phyloP scores from a whole-genome alignment of 225 moss, liverwort and hornwort genomes.

The Bryoerythrophyllum caledonicum region DNA sequence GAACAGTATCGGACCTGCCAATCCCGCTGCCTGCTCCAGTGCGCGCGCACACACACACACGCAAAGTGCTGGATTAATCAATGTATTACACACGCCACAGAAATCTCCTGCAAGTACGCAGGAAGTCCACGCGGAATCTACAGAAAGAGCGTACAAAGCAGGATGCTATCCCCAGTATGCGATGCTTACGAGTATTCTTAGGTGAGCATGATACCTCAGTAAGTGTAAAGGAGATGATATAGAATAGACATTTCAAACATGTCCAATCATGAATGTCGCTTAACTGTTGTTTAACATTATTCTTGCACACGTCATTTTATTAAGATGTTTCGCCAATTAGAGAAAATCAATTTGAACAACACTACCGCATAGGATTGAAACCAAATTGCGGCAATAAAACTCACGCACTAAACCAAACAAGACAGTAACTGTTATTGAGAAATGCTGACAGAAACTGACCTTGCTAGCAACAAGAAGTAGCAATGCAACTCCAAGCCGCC shows the following conservation, averaged over 20 bases:
- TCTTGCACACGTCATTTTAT: constrained; percentile 3
- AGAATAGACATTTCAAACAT: neutral
- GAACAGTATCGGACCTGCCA: constrained; percentile 84
- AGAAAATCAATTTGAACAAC: neutral
- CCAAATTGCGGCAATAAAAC: neutral
- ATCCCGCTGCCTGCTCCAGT: constrained; percentile 74
- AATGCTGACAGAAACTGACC: constrained; percentile 45
- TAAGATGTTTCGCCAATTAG: neutral
- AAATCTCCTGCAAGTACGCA: constrained; percentile 20
- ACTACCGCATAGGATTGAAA: neutral
- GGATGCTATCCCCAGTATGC: constrained; percentile 15
- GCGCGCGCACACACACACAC: neutral
- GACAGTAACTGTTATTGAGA: neutral
- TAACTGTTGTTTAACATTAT: neutral
- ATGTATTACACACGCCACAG: constrained; percentile 20
- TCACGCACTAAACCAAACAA: constrained; percentile 10
- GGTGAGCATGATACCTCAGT: neutral
- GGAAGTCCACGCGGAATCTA: neutral
- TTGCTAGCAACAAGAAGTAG: constrained; percentile 82
- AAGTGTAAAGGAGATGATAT: neutral
- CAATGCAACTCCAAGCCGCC: constrained; percentile 85
- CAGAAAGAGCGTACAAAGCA: neutral
- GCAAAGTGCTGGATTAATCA: constrained; percentile 35
- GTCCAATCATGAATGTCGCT: neutral
- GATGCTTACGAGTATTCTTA: neutral